phyloP scores from a whole-genome alignment of 2,329 filamentous ascomycete genomes.

The Trichoderma harzianum region DNA sequence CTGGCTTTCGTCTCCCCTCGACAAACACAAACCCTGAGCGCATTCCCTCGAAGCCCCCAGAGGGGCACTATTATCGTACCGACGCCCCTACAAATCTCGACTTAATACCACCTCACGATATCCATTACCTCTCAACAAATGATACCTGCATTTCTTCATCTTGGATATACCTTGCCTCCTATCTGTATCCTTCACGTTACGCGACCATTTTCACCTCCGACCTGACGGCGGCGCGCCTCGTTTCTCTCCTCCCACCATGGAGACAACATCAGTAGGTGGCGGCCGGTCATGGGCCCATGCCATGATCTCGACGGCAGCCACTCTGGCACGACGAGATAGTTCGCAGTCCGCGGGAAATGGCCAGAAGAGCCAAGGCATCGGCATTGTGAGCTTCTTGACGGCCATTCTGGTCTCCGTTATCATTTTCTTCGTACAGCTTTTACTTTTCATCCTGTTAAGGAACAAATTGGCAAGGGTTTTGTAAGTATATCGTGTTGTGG shows the following conservation, averaged over 20 bases:
- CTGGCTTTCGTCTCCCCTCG: neutral
- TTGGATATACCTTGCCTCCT: neutral
- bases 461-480: slow-evolving; percentile 80
- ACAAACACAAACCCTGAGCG: neutral
- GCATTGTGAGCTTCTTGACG: slow-evolving; percentile 53
- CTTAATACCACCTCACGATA: neutral
- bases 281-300: neutral
- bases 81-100: neutral
- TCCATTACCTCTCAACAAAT: neutral
- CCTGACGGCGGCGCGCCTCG: neutral
- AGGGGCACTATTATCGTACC: neutral
- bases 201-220: neutral
- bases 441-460: slow-evolving; percentile 72
- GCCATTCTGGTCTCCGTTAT: slow-evolving; percentile 60
- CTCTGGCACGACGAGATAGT: slow-evolving; percentile 10
- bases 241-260: neutral
- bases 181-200: neutral
- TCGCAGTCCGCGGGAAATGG: neutral
- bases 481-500: slow-evolving; percentile 43
- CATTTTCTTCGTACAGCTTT: slow-evolving; percentile 61
- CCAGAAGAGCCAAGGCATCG: slow-evolving; percentile 34
- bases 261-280: neutral
- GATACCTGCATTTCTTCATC: neutral
- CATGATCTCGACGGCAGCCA: neutral
- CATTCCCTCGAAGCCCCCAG: neutral